Evolutionary conservation across 371 early-diverging fungal species (phyloP), one percentile per base, ranked within the genome.

Genomic region (Amoeboradix gromovi): DNA sequence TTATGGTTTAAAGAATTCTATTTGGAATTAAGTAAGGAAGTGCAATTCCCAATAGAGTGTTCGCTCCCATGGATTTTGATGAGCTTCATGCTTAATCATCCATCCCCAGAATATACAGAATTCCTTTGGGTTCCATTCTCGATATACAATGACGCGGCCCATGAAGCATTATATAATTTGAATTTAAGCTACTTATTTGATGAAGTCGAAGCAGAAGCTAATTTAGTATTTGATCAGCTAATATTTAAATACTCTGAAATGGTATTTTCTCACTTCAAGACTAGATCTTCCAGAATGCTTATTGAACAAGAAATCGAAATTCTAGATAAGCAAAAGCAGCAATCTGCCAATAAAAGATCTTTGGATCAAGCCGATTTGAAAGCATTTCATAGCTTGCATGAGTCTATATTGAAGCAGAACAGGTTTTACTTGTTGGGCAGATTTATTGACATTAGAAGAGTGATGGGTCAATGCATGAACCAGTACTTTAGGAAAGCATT

Each of bases 1-100:
- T 69, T 81, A 66, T 81, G 82, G 82, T 78, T 74, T 71, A 78
- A 77, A 67, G 82, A 81, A 69, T 81, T 81, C 69, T 81, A 78
- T 66, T 71, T 80, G 30, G 82, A 81, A 68, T 69, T 81, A 1
- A 72, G 73, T 69, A 74, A 77, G 48, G 68, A 80, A 69, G 75
- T 78, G 1, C 81, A 80, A 79, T 81, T 81, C 66, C 81, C 80
- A 0, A 79, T 78, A 69, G 78, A 78, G 67, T 79, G 74, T 71
- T 80, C 81, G 1, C 68, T 81, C 22, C 82, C 82, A 2, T 80
- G 80, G 80, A 79, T 81, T 68, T 70, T 81, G 66, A 73, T 74
- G 0, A 75, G 77, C 29, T 69, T 69, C 32, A 73, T 76, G 0
- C 69, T 81, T 29, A 73, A 77, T 0, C 72, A 75, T 27, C 68